A percentile compares a stretch with the other conserved stretches of the same genome.
Evolutionary conservation across 176 grass and related monocot genomes (phyloP).

Genomic region (Ampelocalamus luodianensis): DNA sequence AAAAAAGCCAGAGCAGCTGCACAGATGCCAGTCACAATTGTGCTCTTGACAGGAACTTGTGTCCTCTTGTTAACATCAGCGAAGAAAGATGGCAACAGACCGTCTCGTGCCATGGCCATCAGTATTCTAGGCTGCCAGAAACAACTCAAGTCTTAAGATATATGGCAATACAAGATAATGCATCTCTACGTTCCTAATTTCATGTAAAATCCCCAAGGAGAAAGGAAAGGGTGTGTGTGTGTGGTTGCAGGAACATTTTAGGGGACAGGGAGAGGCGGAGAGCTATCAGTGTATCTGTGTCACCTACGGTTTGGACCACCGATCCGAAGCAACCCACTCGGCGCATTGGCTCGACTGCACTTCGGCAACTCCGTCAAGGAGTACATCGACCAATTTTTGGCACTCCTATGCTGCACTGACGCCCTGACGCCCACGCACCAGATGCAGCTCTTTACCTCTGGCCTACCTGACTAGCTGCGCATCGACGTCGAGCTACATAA

Average conservation of each 20-base stretch:
- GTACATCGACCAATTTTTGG: too few relatives aligned
- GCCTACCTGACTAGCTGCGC: too few relatives aligned
- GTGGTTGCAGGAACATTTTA: not conserved
- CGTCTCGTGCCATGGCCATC: conserved; percentile 98
- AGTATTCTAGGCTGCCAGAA: conserved; percentile 92
- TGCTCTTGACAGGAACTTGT: conserved; percentile 97
- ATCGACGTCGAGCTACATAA: too few relatives aligned
- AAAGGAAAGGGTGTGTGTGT: not conserved
- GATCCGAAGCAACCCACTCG: too few relatives aligned
- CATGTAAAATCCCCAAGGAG: not conserved
- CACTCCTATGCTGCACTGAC: too few relatives aligned
- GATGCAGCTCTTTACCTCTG: too few relatives aligned
- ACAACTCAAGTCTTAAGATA: conserved; percentile 7
- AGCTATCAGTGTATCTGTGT: too few relatives aligned
- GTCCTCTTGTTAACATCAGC: conserved; percentile 75
- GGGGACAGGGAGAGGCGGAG: not conserved
- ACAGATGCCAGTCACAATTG: conserved; percentile 73
- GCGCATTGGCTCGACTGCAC: too few relatives aligned
- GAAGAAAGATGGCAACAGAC: conserved; percentile 87
- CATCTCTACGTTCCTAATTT: not conserved
- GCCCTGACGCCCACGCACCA: too few relatives aligned
- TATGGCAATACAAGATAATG: not conserved
- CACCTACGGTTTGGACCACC: too few relatives aligned
- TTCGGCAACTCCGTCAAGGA: too few relatives aligned
- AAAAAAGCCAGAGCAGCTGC: conserved; percentile 76